Base-by-base conservation (phyloP, 345 rosid genomes). In the Populus ilicifolia region DNA sequence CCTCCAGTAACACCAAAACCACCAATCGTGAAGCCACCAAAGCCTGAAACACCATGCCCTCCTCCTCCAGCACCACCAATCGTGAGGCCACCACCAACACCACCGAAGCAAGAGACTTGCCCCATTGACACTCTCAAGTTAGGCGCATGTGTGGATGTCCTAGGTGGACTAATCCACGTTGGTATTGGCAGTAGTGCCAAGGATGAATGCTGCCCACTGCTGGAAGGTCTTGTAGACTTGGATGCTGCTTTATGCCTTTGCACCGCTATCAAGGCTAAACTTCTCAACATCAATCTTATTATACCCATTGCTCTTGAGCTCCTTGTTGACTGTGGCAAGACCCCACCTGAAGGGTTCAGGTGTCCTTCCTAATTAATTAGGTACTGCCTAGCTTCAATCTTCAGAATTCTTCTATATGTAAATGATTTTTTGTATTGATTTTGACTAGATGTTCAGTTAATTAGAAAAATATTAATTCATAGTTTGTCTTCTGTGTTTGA, bases 221-320 rank as follows among this genome's bases (percentile, higher is more conserved):
- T 96, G n/a, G 79, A 85, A 68, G 94, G 92, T 48, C 84, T 96
- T 38, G 71, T 84, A 39, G 98, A 85, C 79, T 84, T 93, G 75
- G 99, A 96, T 67, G 98, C 97, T 9, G 98, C 99, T 0, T 20
- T 95, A 18, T 95, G 99, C 79, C 96, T 95, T 9, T 95, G 98
- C 85, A 93, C 96, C 75, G 87, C 91, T 80, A 90, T 95, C 62
- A 90, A 83, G 69, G 89, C 78, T 5, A 95, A 95, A 84, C 96
- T 95, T 79, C 87, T 95, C 3, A 95, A 93, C 66, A 74, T 95
- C 48, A 89, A 82, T 70, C 74, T 95, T 56, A n/a, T 95, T 8
- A 10, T 93, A 3, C 99, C 98, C 46, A 75, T 95, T 61, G 99
- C 97, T 73, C 99, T 95, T 72, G 80, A 90, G 76, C 85, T 95